Evolutionary conservation across 148 eudicot species (phyloP), one percentile per base, ranked within the genome.

Genomic region (Fagopyrum homotropicum): DNA sequence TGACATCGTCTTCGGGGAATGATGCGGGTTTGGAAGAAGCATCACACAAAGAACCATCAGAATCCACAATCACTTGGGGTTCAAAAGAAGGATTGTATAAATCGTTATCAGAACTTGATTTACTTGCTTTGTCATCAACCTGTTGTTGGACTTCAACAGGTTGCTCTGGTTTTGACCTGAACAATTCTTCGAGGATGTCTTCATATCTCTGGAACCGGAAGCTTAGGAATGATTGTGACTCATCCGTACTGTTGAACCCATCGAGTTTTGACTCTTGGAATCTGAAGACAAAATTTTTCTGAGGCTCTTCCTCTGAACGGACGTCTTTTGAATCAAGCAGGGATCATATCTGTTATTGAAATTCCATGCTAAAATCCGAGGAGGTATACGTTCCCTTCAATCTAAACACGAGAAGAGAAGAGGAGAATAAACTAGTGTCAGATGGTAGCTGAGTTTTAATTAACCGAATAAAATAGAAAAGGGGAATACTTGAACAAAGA

Each of bases 161-260:
- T 69, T 54, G n/a, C 54, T 35, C 54, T 60, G n/a, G 14, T 61
- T 82, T 82, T 44, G 69, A 60, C 55, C 26, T 76, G 68, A 72
- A 7, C 61, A 54, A 16, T 40, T 75, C 78, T 2, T 22, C 52
- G 40, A 47, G 74, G 69, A 94, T 86, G 80, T 91, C 97, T 77
- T 91, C 92, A 70, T 68, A 91, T 68, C 85, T 82, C 15, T 86
- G 98, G 72, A 94, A 91, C 79, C 85, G 90, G 75, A 94, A 94
- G 30, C 70, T 80, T 44, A 94, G 81, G 68, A 59, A 74, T 30
- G 87, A 76, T 75, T 82, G 86, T 2, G 80, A 69, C 73, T 81
- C 63, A 49, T 83, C 80, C 55, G 78, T 77, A 61, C 22, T 6
- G 26, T 29, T 61, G 11, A 61, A 26, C 2, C 52, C 75, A 14